Evolutionary conservation across 73 alveolate species (phyloP), one percentile per base, ranked within the genome.

Genomic region (Paraurostyla sp.): DNA sequence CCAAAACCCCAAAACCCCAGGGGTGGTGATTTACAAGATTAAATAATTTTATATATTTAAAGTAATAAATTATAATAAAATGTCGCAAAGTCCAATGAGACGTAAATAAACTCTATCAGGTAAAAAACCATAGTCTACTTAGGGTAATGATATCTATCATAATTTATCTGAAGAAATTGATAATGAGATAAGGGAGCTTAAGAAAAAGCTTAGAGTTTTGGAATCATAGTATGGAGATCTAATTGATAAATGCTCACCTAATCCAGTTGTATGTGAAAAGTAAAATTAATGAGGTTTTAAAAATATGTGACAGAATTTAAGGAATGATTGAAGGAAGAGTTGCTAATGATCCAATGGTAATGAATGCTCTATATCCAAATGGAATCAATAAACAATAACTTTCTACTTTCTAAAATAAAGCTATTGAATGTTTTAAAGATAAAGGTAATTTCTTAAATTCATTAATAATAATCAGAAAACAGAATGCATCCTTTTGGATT

Each of bases 401-500:
- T 6, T 7, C 4, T 0, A 58, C 35, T 20, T 65, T 65, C 7
- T 22, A 65, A 65, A 40, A 56, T 11, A 65, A 40, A 38, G 82
- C 82, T 13, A 1, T 65, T 7, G 82, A 65, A 7, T 18, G 41
- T 6, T 38, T 38, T 9, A 65, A 65, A 22, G 41, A 65, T 38
- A 65, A 65, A 65, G 82, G 82, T 65, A 65, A 3, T 2, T 36
- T 30, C 7, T 29, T 60, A 29, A 9, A 30, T 16, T 3, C 29
- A 27, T 9, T 30, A 9, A 20, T 16, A 9, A 52, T 65, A 6
- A 15, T 6, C 41, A 65, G 82, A 65, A 65, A 65, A 65, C 23
- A 33, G 82, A 18, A 65, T 65, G 46, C 82, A 65, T 38, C 82
- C 82, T 22, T 65, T 65, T 65, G 82, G 82, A 4, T 15, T 38